Evolutionary conservation across 805 yeast genomes (phyloP), one percentile per base, ranked within the genome.

Genomic region (Ogataea dorogensis): DNA sequence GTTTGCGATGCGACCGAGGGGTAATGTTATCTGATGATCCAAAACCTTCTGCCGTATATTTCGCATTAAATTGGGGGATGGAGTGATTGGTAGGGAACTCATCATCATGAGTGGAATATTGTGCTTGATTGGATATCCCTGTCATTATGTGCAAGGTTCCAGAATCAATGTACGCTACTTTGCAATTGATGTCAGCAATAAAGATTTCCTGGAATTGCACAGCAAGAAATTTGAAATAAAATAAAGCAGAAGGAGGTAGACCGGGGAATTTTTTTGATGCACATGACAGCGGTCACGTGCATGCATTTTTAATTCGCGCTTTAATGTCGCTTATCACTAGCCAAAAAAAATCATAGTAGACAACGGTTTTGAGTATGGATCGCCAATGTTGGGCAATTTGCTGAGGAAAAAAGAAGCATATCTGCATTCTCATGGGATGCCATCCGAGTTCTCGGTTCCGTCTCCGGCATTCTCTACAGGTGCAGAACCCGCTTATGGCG

Each of bases 401-500:
- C 31, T 36, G 5, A 21, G 40, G 13, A 36, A 30, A 19, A 36
- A 36, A 17, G 40, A 36, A 8, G 14, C 17, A n/a, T 18, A 18
- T 26, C 25, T 9, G 14, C 34, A 24, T 25, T 19, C n/a, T 13
- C 34, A 30, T 19, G 40, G 26, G 3, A 23, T 15, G 10, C 24
- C 10, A 7, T 5, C 21, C 11, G 31, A 30, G 15, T 37, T 38
- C 5, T 32, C 22, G 14, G 17, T 33, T 3, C 31, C 39, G 12
- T 23, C 30, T 7, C 39, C 39, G n/a, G 30, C 18, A 5, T 28
- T 17, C 11, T 17, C 36, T 7, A 24, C 28, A 24, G 18, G 19
- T 18, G 64, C 58, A 34, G 76, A 71, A 15, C 76, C 71, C 50
- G 53, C 66, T 18, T 64, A 67, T 47, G 65, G 72, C 1, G 52